These are phyloP conservation scores for Cadophora sp. DNA, from an alignment of 2,329 filamentous ascomycete species.

Conservation along the genomic window DNA sequence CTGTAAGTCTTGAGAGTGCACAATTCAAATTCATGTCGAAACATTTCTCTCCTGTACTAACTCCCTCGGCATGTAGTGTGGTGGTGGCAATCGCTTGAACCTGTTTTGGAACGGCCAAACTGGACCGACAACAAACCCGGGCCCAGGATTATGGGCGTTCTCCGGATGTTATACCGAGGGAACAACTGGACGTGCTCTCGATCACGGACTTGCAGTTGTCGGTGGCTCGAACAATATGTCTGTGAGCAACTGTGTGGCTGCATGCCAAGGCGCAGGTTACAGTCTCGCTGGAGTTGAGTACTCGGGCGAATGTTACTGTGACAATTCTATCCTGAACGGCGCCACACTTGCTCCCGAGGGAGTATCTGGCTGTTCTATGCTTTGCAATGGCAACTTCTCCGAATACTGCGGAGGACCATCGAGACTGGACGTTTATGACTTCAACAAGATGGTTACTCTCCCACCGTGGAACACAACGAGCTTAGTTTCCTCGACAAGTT, in stretches of 20 bases:
- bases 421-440: constrained; percentile 30
- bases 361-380: constrained; percentile 38
- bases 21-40: too few species aligned
- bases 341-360: constrained; percentile 31
- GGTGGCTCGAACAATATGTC: constrained; percentile 32
- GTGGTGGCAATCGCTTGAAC: constrained; percentile 40
- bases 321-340: constrained; percentile 29
- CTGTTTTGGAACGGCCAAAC: constrained; percentile 34
- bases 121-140: constrained; percentile 27
- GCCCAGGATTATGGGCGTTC: constrained; percentile 27
- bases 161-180: constrained; percentile 35
- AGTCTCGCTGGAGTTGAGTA: constrained; percentile 55
- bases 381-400: constrained; percentile 39
- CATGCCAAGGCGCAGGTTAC: constrained; percentile 41
- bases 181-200: constrained; percentile 27
- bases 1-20: not conserved
- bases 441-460: constrained; percentile 28
- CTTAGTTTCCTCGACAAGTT: constrained; percentile 17
- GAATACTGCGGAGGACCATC: constrained; percentile 39
- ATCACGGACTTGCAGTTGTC: constrained; percentile 14
- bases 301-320: constrained; percentile 50
- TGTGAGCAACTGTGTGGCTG: constrained; percentile 27
- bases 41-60: not conserved
- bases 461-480: constrained; percentile 22
- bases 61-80: constrained; percentile 36